These are phyloP conservation scores for Niveomyces coronatus DNA, from an alignment of 2,329 filamentous ascomycete species.

Conservation along the genomic window DNA sequence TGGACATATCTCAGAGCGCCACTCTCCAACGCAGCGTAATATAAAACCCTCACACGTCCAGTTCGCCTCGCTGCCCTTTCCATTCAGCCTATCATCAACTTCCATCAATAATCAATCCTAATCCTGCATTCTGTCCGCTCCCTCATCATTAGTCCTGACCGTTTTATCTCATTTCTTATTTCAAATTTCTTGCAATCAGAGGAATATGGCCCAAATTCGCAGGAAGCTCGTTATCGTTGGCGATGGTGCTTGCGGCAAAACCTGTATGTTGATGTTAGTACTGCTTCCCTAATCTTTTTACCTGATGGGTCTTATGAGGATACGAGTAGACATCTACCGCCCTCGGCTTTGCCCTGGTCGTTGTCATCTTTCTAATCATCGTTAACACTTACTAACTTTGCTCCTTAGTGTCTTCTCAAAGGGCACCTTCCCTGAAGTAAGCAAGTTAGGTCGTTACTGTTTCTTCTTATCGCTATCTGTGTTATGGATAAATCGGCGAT, in stretches of 20 bases:
- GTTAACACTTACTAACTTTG: slow-evolving; percentile 27
- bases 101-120: slow-evolving; percentile 15
- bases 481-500: neutral
- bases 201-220: slow-evolving; percentile 93
- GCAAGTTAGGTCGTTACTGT: slow-evolving; percentile 31
- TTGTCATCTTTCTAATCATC: slow-evolving; percentile 1
- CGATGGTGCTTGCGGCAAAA: slow-evolving; percentile 99
- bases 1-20: neutral
- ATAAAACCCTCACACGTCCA: slow-evolving; percentile 12
- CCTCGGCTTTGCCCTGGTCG: too few species aligned
- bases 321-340: too few species aligned
- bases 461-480: slow-evolving; percentile 15
- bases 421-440: slow-evolving; percentile 99
- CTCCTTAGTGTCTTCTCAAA: slow-evolving; percentile 90
- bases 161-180: slow-evolving; percentile 16
- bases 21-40: slow-evolving; percentile 8
- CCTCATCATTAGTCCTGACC: slow-evolving; percentile 16
- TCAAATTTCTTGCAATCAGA: slow-evolving; percentile 16
- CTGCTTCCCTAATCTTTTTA: slow-evolving; percentile 1
- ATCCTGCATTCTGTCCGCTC: slow-evolving; percentile 16
- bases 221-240: slow-evolving; percentile 99
- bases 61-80: slow-evolving; percentile 14
- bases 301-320: neutral
- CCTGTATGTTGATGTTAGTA: slow-evolving; percentile 98
- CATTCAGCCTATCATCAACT: too few species aligned